Evolutionary conservation across 2,329 filamentous ascomycete genomes (phyloP), one percentile per base, ranked within the genome.

Genomic region (Fusarium multiceps): DNA sequence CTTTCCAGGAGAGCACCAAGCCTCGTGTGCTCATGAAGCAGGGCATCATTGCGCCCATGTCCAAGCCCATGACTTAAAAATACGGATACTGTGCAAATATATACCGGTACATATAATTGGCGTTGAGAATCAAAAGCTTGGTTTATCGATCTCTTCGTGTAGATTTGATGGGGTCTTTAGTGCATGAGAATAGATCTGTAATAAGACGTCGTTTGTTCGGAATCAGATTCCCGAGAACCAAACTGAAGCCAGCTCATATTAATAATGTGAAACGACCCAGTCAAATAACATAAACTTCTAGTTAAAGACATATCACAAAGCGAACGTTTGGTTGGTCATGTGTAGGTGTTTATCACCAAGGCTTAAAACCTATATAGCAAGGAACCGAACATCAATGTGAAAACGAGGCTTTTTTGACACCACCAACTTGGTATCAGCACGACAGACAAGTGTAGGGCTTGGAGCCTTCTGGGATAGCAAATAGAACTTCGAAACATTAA

Each of bases 1-100:
- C 92, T 16, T 96, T 96, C 86, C 94, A 98, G 84, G 89, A 92
- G 74, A 88, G 88, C 66, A 97, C 92, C 63, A 97, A 95, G 87
- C 96, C 96, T 62, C 89, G 93, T 74, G 88, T 98, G 71, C 85
- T 98, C 79, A 84, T 97, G 79, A 98, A 97, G 85, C 93, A 94
- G 82, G 96, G 96, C 48, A 86, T 97, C 72, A 94, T 99, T 80
- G 87, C 89, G 75, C 92, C 96, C 42, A 93, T 99, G 88, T 89
- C 91, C 61, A 94, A 92, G 82, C 95, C 95, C 20, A 84, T 78
- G 54, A 74, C 77, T 60, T 83, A 79, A 63, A 34, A 13, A 47
- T 53, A 11, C 25, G 32, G 10, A 47, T 42, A 11, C 25, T 41
- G 45, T 61, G 18, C 25, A 54, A 41, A 41, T 25, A 55, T 13